phyloP scores from a whole-genome alignment of 2,329 filamentous ascomycete genomes.

The Verticillium nubilum region DNA sequence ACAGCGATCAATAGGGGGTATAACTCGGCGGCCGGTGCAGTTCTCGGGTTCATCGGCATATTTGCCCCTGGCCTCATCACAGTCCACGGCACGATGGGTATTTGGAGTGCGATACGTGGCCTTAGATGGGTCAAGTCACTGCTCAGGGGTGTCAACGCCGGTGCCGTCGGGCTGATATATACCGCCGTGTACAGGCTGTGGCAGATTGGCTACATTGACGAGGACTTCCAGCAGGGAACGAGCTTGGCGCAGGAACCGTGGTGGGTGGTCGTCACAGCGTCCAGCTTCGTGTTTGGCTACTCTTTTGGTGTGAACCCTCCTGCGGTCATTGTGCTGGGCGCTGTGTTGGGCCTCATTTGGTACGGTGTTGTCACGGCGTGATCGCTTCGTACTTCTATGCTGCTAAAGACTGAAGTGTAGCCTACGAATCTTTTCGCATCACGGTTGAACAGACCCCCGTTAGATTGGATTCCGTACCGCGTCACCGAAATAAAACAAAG shows the following conservation, averaged over 20 bases:
- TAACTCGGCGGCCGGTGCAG: constrained; percentile 36
- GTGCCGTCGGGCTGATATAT: constrained; percentile 56
- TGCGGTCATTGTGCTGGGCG: background rate
- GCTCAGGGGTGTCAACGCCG: constrained; percentile 52
- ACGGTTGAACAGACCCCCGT: too few relatives aligned
- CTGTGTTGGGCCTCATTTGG: background rate
- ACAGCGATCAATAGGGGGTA: constrained; percentile 33
- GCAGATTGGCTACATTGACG: constrained; percentile 55
- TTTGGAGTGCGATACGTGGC: constrained; percentile 47
- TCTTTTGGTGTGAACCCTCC: background rate
- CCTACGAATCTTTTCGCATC: too few relatives aligned
- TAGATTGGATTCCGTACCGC: too few relatives aligned
- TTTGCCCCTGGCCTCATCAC: constrained; percentile 44
- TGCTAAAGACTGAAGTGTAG: too few relatives aligned
- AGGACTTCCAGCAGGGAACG: constrained; percentile 38
- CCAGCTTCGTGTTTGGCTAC: constrained; percentile 1
- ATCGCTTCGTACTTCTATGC: too few relatives aligned
- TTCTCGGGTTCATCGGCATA: constrained; percentile 47
- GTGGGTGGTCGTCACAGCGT: constrained; percentile 56
- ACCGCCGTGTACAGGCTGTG: constrained; percentile 60
- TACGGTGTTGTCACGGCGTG: background rate
- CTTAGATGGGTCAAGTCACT: constrained; percentile 40
- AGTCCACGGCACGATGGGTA: constrained; percentile 44
- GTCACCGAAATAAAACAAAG: too few relatives aligned
- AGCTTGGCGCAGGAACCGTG: constrained; percentile 54